Evolutionary conservation across 805 yeast species (phyloP), one percentile per base, ranked within the genome.

Genomic region (Tetrapisispora nanseiensis): DNA sequence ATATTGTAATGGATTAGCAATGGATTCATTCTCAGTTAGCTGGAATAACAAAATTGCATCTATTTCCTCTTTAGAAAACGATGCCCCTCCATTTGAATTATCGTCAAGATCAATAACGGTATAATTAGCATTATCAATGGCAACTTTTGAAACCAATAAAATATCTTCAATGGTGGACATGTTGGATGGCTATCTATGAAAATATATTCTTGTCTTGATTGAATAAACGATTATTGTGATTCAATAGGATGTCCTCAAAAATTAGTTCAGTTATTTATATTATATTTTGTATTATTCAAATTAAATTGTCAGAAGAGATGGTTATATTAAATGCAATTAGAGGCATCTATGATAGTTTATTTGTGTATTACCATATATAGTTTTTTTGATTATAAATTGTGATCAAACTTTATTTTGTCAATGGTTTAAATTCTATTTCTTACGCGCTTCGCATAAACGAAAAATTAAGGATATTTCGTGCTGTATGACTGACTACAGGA

Each of bases 21-120:
- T 32, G 7, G 15, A 24, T n/a, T 48, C 51, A 40, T 61, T 61
- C 44, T 62, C 67, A 2, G 62, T 57, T 40, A 62, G 44, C 43
- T 60, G 65, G 18, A 46, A 54, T 31, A 60, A 39, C n/a, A 62
- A 36, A 24, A 57, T 45, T 10, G 61, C 42, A 43, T 62, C 67
- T 6, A 58, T 51, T 37, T 48, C 50, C 12, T 53, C 54, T 2
- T 13, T 13, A 4, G 37, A 8, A 33, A 33, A 33, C 10, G 4
- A 11, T 8, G 42, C 41, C 18, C 40, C 40, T n/a, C 16, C 39
- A 21, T 16, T 42, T 38, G 7, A 45, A 51, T 10, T 37, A 33
- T 54, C 57, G 20, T 52, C 56, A 4, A 49, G 39, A 3, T 44
- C 40, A 26, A 47, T 30, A 21, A 44, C 33, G 15, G 48, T 35